Evolutionary conservation across 139 green algal genomes (phyloP).

Genomic region (Desmodesmus armatus): DNA sequence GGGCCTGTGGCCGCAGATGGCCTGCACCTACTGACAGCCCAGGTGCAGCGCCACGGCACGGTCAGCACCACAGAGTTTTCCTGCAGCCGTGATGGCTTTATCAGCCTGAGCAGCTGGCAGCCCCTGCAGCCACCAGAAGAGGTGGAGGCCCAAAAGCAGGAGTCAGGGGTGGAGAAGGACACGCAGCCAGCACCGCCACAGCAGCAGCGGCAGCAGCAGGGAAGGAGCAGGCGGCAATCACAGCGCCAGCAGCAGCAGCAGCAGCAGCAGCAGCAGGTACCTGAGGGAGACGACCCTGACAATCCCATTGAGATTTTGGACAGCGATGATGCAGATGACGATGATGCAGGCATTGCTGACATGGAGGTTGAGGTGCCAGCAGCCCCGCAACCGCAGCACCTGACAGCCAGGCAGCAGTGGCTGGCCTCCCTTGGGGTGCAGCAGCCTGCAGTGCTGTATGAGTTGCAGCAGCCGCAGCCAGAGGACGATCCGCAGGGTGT

Average conservation of each 20-base stretch:
- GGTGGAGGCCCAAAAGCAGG: background rate
- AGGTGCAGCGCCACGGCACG: background rate
- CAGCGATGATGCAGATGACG: background rate
- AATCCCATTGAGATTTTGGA: background rate
- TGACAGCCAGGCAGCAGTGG: too few relatives aligned
- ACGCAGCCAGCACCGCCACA: background rate
- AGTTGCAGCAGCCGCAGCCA: background rate
- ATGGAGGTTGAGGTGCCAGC: too few relatives aligned
- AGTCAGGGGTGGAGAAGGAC: background rate
- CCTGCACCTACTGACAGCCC: background rate
- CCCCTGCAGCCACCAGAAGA: background rate
- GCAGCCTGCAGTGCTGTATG: background rate
- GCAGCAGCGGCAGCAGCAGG: background rate
- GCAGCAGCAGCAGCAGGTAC: background rate
- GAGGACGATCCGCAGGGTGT: background rate
- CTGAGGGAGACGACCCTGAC: background rate
- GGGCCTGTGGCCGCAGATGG: slow-evolving; percentile 18
- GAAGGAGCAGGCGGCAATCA: background rate
- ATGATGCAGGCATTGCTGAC: too few relatives aligned
- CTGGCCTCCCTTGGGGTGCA: too few relatives aligned
- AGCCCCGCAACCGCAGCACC: too few relatives aligned
- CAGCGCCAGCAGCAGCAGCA: background rate
- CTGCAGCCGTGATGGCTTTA: background rate
- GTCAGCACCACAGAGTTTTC: background rate
- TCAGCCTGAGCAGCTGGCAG: background rate